Base-by-base conservation (phyloP, 805 yeast genomes). In the Yarrowia keelungensis region DNA sequence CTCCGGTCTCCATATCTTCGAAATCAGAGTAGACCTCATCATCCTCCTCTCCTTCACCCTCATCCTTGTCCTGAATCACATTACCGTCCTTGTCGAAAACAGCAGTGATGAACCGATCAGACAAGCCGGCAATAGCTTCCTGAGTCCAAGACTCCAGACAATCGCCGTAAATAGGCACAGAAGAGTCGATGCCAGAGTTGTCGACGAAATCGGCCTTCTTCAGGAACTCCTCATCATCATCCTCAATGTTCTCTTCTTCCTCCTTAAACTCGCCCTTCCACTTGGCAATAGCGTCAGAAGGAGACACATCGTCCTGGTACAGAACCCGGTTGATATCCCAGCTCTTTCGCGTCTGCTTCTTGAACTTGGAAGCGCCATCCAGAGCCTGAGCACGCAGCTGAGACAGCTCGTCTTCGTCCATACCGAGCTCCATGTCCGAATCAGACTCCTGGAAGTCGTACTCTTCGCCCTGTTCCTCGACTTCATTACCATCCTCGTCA, bases 271-370 rank as follows among this genome's bases (percentile, higher is more conserved):
- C 73, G 50, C 75, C 75, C 32, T 61, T 70, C 76, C 79, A 78
- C 35, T 75, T 67, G 62, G 68, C 69, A 36, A 79, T 71, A 14
- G 77, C 78, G 5, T 78, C 79, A 9, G 79, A 81, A 0, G 98
- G 93, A 12, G 87, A 85, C 50, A 92, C 82, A 72, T 91, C 89
- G 69, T 89, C 87, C 85, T 90, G 83, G 77, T 95, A 94, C 5
- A 95, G 80, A 69, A 94, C 80, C 75, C 90, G 91, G 73, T 89
- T 87, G 71, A 94, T 86, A 77, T 94, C 91, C 93, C 96, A 91
- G 69, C 81, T 82, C 78, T 82, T 85, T 75, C 78, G 81, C 69
- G 79, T 75, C 5, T 84, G 72, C 14, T 70, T 70, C 70, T 77
- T 79, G 79, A 80, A 77, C 42, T 73, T 67, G 41, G 73, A 65